Evolutionary conservation across 805 yeast species (phyloP).

Genomic region (Candida nonsorbophila): DNA sequence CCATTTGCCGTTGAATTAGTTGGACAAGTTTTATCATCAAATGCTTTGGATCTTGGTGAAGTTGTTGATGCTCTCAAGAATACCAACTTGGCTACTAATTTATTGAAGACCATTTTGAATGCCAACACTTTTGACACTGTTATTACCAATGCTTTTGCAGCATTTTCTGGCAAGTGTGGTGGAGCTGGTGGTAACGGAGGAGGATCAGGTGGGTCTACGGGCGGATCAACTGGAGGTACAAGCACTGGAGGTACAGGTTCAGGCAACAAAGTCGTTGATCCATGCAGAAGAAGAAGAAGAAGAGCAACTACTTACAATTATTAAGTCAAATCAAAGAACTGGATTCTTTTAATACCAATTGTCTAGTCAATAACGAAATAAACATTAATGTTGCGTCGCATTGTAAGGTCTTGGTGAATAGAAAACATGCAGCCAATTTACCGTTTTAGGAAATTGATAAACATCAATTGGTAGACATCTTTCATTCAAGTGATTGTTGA

Average conservation of each 20-base stretch:
- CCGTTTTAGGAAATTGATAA: no score
- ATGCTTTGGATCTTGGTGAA: constrained; percentile 21
- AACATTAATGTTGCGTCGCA: no score
- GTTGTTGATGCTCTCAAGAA: constrained; percentile 25
- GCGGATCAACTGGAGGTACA: constrained; percentile 7
- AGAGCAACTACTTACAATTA: constrained; percentile 13
- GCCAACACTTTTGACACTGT: constrained; percentile 28
- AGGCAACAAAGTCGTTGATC: constrained; percentile 9
- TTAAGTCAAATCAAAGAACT: constrained; percentile 2
- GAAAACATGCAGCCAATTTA: no score
- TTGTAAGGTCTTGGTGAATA: no score
- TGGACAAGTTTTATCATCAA: constrained; percentile 19
- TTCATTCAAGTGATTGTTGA: no score
- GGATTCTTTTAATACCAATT: not conserved
- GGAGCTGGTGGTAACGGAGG: constrained; percentile 7
- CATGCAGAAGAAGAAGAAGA: constrained; percentile 32
- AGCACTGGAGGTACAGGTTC: constrained; percentile 6
- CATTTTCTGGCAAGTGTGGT: constrained; percentile 28
- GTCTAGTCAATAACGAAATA: constrained; percentile 1
- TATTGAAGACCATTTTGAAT: constrained; percentile 28
- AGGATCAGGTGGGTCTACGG: constrained; percentile 7
- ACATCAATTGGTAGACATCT: no score
- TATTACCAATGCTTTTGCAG: constrained; percentile 31
- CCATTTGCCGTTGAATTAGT: constrained; percentile 33
- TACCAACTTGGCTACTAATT: constrained; percentile 27